A percentile compares a stretch with the other conserved stretches of the same genome.
Evolutionary conservation across 257 asterid genomes (phyloP).

Genomic region (Solanum lycopersicoides): DNA sequence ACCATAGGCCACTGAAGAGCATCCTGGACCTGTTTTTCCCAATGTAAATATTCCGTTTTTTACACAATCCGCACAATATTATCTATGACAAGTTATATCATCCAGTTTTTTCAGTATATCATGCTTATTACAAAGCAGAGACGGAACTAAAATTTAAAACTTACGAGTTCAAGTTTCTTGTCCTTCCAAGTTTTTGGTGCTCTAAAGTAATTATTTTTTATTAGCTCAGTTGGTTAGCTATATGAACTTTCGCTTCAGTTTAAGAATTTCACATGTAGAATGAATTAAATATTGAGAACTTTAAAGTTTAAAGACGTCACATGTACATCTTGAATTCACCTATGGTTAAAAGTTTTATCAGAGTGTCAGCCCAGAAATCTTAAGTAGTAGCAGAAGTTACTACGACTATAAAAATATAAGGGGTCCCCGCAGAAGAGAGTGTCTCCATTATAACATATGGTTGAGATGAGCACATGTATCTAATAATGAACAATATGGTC

Average conservation of each 20-base stretch:
- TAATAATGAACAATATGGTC: neutral
- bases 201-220: neutral
- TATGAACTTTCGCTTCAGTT: neutral
- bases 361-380: neutral
- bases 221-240: neutral
- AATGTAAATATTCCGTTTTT: neutral
- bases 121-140: neutral
- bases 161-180: neutral
- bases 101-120: neutral
- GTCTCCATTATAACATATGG: neutral
- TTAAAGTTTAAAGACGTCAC: neutral
- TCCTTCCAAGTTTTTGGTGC: neutral
- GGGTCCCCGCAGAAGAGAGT: constrained; percentile 1
- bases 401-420: neutral
- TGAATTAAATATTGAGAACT: neutral
- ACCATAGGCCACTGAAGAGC: constrained; percentile 96
- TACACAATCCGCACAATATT: neutral
- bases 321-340: neutral
- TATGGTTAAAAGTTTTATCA: neutral
- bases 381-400: neutral
- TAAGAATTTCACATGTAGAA: neutral
- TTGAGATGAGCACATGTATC: constrained; percentile 3
- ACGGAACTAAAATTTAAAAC: neutral
- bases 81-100: neutral
- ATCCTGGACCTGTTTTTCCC: constrained; percentile 65